Evolutionary conservation across 2,329 filamentous ascomycete genomes (phyloP).

Genomic region (Aspergillus unguis): DNA sequence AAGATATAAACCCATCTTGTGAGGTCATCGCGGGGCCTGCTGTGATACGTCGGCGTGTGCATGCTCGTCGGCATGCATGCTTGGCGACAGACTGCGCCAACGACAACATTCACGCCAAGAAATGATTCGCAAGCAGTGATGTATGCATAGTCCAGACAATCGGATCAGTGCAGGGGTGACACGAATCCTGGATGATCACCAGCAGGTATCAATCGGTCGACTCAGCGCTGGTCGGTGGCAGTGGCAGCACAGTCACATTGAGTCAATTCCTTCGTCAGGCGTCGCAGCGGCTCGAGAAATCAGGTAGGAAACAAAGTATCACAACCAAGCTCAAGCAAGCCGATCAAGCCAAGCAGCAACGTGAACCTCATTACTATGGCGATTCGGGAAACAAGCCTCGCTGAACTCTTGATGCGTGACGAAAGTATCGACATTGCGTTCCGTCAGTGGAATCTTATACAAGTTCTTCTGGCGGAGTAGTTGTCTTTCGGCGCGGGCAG

Average conservation of each 20-base stretch:
- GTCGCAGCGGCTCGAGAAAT: background rate
- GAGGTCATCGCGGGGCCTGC: no score
- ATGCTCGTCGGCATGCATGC: no score
- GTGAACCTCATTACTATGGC: slow-evolving; percentile 59
- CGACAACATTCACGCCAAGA: no score
- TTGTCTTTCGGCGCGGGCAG: slow-evolving; percentile 34
- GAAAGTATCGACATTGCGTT: slow-evolving; percentile 36
- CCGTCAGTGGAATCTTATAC: slow-evolving; percentile 34
- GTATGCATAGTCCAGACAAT: no score
- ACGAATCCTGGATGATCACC: no score
- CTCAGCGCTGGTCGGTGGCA: background rate
- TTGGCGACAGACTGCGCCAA: no score
- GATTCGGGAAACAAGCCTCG: slow-evolving; percentile 59
- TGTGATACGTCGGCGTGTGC: no score
- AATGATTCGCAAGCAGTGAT: no score
- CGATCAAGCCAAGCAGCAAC: slow-evolving; percentile 72
- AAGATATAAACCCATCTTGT: no score
- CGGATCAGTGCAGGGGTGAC: no score
- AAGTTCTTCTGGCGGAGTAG: slow-evolving; percentile 35
- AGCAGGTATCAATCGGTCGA: background rate
- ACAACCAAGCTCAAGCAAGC: slow-evolving; percentile 57
- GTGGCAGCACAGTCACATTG: background rate
- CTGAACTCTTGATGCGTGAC: slow-evolving; percentile 32
- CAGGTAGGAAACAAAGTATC: slow-evolving; percentile 10
- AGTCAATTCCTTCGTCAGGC: background rate